Evolutionary conservation across 2,329 filamentous ascomycete genomes (phyloP).

Genomic region (Beauveria caledonica): DNA sequence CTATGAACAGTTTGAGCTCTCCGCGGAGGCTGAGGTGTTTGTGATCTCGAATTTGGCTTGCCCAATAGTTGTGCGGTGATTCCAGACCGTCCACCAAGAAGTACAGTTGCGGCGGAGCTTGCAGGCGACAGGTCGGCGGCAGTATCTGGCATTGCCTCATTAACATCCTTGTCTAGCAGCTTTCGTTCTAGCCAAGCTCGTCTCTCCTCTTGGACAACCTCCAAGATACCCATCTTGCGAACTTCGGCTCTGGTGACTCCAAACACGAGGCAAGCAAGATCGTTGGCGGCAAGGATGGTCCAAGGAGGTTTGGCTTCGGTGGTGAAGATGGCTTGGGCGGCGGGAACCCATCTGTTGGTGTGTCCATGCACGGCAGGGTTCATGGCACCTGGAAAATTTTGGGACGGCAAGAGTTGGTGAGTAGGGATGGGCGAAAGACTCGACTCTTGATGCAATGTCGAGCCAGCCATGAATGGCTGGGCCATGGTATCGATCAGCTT

Average conservation of each 20-base stretch:
- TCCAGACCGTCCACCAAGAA: slow-evolving; percentile 63
- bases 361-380: slow-evolving; percentile 70
- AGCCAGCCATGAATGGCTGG: slow-evolving; percentile 60
- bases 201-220: slow-evolving; percentile 86
- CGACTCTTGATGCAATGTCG: slow-evolving; percentile 28
- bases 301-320: slow-evolving; percentile 86
- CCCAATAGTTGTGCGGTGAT: slow-evolving; percentile 83
- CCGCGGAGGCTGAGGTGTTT: slow-evolving; percentile 45
- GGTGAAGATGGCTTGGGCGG: slow-evolving; percentile 93
- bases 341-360: slow-evolving; percentile 80
- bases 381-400: slow-evolving; percentile 38
- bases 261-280: slow-evolving; percentile 93
- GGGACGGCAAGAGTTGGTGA: slow-evolving; percentile 31
- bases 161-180: slow-evolving; percentile 47
- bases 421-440: slow-evolving; percentile 35
- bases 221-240: slow-evolving; percentile 86
- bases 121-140: slow-evolving; percentile 29
- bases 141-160: slow-evolving; percentile 22
- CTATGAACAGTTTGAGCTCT: slow-evolving; percentile 58
- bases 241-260: slow-evolving; percentile 97
- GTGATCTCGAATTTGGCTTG: slow-evolving; percentile 61
- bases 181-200: slow-evolving; percentile 85
- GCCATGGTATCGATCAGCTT: slow-evolving; percentile 80
- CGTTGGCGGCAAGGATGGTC: slow-evolving; percentile 94
- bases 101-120: slow-evolving; percentile 34